Evolutionary conservation across 106 monocot species (phyloP), one percentile per base, ranked within the genome.

Genomic region (Apostasia ramifera): DNA sequence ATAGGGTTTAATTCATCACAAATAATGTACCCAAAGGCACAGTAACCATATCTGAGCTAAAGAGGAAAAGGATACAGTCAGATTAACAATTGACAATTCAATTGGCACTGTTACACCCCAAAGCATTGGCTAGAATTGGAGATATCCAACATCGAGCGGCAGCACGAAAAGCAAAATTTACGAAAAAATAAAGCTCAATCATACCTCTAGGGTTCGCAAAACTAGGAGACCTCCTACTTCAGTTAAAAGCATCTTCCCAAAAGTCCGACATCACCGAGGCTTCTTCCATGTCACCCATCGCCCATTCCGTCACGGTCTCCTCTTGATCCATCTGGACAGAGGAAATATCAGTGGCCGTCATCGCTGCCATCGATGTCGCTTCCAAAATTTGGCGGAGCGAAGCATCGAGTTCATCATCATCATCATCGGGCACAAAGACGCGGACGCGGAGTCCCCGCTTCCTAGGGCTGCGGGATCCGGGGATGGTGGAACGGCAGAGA

Each of bases 401-500:
- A 26, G 14, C 56, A 12, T 54, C 67, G 40, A 54, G 11, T 6
- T 37, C 39, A 45, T 55, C 55, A 58, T 13, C 74, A 44, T 55
- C 54, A 63, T 57, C 14, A 66, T 64, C 6, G 50, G 57, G 53
- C 64, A 56, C 66, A 8, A 45, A 9, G 44, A 44, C 49, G 37
- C 44, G 57, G 55, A 54, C 26, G n/a, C 48, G 47, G n/a, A 7
- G 53, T 11, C 44, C 39, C 59, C 1, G 11, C 8, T 49, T 8
- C 49, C 10, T 73, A 57, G 9, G 59, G 48, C 26, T 8, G 40
- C 8, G 37, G 66, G 42, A 77, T 66, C 59, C 46, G 63, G 74
- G 77, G 59, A 77, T 59, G 37, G 55, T 60, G 48, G 40, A 76
- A 13, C 92, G 85, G 77, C 92, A 92, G 10, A 92, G 81, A 3